Percentiles rank a stretch among this genome's conserved stretches.
Conservation (phyloP, 2,329 filamentous ascomycete genomes). For the Leptographium radiaticola region DNA sequence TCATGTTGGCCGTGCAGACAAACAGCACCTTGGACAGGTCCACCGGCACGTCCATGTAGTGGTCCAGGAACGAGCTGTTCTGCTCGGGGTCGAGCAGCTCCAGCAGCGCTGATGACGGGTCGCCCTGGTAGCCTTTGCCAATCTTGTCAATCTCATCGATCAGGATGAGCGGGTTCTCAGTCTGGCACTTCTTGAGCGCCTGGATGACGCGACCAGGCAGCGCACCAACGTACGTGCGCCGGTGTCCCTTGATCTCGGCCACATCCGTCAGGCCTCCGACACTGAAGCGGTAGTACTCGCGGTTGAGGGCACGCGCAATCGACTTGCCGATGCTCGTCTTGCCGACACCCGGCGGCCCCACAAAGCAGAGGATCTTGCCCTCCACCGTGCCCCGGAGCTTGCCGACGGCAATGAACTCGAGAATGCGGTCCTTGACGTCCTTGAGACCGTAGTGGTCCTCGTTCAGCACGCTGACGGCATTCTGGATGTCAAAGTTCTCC, state of each 20-base stretch:
- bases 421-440: slow-evolving; percentile 94
- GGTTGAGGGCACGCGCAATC: slow-evolving; percentile 84
- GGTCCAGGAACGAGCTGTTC: slow-evolving; percentile 92
- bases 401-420: slow-evolving; percentile 96
- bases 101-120: slow-evolving; percentile 85
- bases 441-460: slow-evolving; percentile 96
- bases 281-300: slow-evolving; percentile 97
- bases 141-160: slow-evolving; percentile 99
- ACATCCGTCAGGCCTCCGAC: slow-evolving; percentile 95
- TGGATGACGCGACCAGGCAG: slow-evolving; percentile 95
- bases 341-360: slow-evolving; percentile 91
- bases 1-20: slow-evolving; percentile 98
- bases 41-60: slow-evolving; percentile 97
- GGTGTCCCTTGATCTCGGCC: slow-evolving; percentile 95
- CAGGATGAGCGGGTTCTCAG: slow-evolving; percentile 89
- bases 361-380: slow-evolving; percentile 96
- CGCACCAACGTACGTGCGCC: slow-evolving; percentile 91
- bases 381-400: slow-evolving; percentile 95
- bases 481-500: slow-evolving; percentile 91
- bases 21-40: slow-evolving; percentile 96
- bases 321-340: slow-evolving; percentile 99
- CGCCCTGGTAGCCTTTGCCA: slow-evolving; percentile 87
- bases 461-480: slow-evolving; percentile 81
- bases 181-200: slow-evolving; percentile 96
- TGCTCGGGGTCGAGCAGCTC: slow-evolving; percentile 94